Percentiles rank a stretch among this genome's conserved stretches.
These are phyloP conservation scores for Rostrohypoxylon terebratum DNA, from an alignment of 495 filamentous ascomycete species.

Conservation along the genomic window DNA sequence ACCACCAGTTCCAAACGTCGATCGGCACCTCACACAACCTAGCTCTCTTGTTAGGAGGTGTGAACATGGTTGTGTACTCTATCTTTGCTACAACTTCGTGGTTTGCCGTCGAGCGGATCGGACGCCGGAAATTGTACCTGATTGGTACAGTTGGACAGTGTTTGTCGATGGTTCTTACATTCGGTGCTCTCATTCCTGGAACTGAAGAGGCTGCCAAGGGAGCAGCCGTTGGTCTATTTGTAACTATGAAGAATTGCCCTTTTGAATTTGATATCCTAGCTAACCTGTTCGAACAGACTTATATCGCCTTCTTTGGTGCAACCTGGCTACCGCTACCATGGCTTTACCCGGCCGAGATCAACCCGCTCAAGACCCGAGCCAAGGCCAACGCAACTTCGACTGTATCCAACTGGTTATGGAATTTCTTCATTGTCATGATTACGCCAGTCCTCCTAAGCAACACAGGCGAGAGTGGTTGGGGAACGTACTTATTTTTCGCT, in stretches of 20 bases:
- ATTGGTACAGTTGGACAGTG: slow-evolving; percentile 76
- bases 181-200: slow-evolving; percentile 74
- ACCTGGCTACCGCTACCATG: slow-evolving; percentile 79
- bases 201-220: slow-evolving; percentile 68
- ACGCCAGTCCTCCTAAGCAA: slow-evolving; percentile 77
- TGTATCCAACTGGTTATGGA: slow-evolving; percentile 78
- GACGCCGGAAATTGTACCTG: slow-evolving; percentile 77
- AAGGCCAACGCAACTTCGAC: slow-evolving; percentile 76
- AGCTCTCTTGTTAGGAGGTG: slow-evolving; percentile 77
- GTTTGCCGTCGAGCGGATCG: slow-evolving; percentile 82
- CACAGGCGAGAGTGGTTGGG: slow-evolving; percentile 68
- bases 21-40: slow-evolving; percentile 67
- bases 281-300: slow-evolving; percentile 57
- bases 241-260: slow-evolving; percentile 1
- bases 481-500: slow-evolving; percentile 77
- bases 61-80: slow-evolving; percentile 84
- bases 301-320: slow-evolving; percentile 81
- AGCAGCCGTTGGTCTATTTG: slow-evolving; percentile 79
- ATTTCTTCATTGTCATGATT: slow-evolving; percentile 60
- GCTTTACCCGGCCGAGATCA: slow-evolving; percentile 68
- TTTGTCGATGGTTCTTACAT: slow-evolving; percentile 80
- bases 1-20: slow-evolving; percentile 69
- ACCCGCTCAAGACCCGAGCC: slow-evolving; percentile 72
- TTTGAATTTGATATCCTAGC: background rate
- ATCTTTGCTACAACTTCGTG: slow-evolving; percentile 82